phyloP scores from a whole-genome alignment of 345 rosid species.

The Limnanthes douglasii region DNA sequence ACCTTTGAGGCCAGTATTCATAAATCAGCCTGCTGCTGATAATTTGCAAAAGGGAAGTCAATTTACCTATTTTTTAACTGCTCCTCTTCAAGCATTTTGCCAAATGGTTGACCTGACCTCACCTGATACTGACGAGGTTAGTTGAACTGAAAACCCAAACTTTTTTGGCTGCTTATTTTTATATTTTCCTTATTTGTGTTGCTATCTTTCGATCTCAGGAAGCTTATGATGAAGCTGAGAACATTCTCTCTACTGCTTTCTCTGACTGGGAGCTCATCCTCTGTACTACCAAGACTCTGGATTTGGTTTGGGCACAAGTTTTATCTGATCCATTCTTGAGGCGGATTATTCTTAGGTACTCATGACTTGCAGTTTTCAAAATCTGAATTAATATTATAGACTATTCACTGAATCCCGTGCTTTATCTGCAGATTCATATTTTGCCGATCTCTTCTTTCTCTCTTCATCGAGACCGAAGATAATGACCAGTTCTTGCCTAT shows the following conservation, averaged over 20 bases:
- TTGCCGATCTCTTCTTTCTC: constrained; percentile 51
- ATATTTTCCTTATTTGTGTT: constrained; percentile 5
- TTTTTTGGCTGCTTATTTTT: too few relatives aligned
- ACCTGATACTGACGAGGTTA: constrained; percentile 32
- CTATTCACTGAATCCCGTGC: background rate
- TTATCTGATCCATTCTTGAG: constrained; percentile 76
- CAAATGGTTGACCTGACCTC: constrained; percentile 54
- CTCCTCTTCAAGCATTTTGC: constrained; percentile 84
- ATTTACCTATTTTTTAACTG: constrained; percentile 83
- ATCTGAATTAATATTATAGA: background rate
- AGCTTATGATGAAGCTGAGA: constrained; percentile 47
- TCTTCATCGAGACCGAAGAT: constrained; percentile 28
- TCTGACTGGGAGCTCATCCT: constrained; percentile 83
- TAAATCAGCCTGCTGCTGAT: constrained; percentile 25
- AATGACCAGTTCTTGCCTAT: constrained; percentile 44
- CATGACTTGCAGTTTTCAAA: background rate
- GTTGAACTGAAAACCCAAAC: constrained; percentile 10
- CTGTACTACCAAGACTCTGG: constrained; percentile 55
- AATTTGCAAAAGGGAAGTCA: constrained; percentile 46
- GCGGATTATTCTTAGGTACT: constrained; percentile 79
- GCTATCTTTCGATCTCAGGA: constrained; percentile 25
- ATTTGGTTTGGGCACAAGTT: constrained; percentile 93
- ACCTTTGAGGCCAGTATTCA: constrained; percentile 49
- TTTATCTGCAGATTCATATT: constrained; percentile 65
- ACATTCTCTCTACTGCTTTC: constrained; percentile 54